phyloP scores from a whole-genome alignment of 78 protist species.

The Polysphondylium violaceum region DNA sequence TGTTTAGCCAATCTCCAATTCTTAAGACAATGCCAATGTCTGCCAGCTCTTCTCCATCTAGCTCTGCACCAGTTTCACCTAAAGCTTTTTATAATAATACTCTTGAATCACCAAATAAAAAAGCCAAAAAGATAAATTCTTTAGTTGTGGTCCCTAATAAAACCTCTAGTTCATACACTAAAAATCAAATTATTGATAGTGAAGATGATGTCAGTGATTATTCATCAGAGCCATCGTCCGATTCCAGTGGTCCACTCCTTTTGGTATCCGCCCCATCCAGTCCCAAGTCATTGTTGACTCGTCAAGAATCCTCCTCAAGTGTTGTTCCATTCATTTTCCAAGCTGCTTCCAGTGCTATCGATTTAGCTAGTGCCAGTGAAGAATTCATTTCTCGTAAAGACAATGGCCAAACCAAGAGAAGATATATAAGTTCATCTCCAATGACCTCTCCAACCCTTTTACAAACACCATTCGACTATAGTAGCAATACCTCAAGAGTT shows the following conservation, averaged over 20 bases:
- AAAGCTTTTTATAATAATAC: background rate
- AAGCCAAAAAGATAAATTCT: background rate
- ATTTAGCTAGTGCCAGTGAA: background rate
- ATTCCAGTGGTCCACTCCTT: too few species aligned
- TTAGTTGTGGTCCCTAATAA: too few species aligned
- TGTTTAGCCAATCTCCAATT: constrained; percentile 10
- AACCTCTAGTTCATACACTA: too few species aligned
- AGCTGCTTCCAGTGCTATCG: background rate
- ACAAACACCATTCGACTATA: background rate
- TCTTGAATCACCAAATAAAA: background rate
- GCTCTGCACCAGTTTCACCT: background rate
- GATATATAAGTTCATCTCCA: background rate
- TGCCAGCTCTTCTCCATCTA: background rate
- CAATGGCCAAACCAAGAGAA: background rate
- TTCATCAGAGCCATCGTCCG: too few species aligned
- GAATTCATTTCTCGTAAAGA: background rate
- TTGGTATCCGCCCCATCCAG: too few species aligned
- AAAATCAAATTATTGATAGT: too few species aligned
- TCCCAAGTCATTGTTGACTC: too few species aligned
- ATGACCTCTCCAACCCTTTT: background rate
- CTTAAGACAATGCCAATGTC: background rate
- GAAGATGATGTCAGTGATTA: too few species aligned
- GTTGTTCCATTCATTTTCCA: constrained; percentile 5
- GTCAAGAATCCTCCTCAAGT: too few species aligned
- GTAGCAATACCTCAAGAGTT: too few species aligned